Percentiles rank a stretch among this genome's conserved stretches.
Evolutionary conservation across 2,329 filamentous ascomycete genomes (phyloP).

Genomic region (Ceratocystis albifundus): DNA sequence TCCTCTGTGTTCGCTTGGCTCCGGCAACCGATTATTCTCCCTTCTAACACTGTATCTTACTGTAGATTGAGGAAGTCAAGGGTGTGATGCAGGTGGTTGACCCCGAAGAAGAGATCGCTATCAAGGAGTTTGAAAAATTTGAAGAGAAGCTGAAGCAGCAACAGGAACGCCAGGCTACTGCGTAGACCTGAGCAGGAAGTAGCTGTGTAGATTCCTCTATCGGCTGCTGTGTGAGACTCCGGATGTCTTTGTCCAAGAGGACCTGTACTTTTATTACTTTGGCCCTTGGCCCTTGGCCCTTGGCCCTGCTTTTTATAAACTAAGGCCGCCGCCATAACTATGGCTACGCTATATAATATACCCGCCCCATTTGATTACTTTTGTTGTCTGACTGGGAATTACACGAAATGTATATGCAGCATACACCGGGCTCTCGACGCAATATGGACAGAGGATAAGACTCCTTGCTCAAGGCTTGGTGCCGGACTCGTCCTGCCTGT

Average conservation of each 20-base stretch:
- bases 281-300: neutral
- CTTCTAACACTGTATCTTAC: constrained; percentile 28
- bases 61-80: constrained; percentile 85
- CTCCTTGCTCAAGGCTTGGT: no score
- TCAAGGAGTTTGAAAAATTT: constrained; percentile 85
- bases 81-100: constrained; percentile 85
- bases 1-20: neutral
- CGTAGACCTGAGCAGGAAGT: neutral
- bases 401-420: no score
- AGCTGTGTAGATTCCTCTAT: neutral
- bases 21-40: no score
- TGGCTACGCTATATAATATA: neutral
- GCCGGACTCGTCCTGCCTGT: no score
- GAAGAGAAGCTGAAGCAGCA: constrained; percentile 64
- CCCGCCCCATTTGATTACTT: neutral
- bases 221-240: neutral
- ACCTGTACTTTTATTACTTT: constrained; percentile 11
- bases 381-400: no score
- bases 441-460: no score
- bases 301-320: neutral
- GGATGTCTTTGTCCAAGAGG: neutral
- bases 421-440: no score
- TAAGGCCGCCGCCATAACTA: neutral
- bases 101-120: constrained; percentile 76
- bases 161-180: constrained; percentile 13